Percentiles rank a stretch among this genome's conserved stretches.
Evolutionary conservation across 2,329 filamentous ascomycete genomes (phyloP).

Genomic region (Didymella arachidicola): DNA sequence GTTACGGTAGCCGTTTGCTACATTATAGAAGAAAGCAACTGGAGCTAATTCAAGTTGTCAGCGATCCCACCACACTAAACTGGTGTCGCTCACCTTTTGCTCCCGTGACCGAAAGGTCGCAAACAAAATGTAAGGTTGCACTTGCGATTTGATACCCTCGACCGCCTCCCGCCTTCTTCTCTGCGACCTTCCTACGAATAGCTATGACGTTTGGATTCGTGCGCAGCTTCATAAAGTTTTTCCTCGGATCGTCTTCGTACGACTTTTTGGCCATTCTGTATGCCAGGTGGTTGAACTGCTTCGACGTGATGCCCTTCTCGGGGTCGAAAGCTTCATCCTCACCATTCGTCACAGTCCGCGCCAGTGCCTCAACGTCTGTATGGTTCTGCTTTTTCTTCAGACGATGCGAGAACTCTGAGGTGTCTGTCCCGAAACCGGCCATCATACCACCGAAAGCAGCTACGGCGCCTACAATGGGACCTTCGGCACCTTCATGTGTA

Average conservation of each 20-base stretch:
- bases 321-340: constrained; percentile 6
- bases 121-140: constrained; percentile 25
- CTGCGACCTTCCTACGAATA: constrained; percentile 12
- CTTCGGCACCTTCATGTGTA: constrained; percentile 32
- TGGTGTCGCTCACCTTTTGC: constrained; percentile 12
- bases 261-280: constrained; percentile 30
- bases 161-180: constrained; percentile 19
- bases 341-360: constrained; percentile 3
- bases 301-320: constrained; percentile 10
- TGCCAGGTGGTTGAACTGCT: constrained; percentile 24
- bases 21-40: constrained; percentile 32
- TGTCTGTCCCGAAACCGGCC: constrained; percentile 21
- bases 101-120: constrained; percentile 24
- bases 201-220: constrained; percentile 5
- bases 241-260: constrained; percentile 16
- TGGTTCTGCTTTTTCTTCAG: constrained; percentile 15
- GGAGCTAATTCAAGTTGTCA: constrained; percentile 17
- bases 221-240: constrained; percentile 17
- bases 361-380: constrained; percentile 4
- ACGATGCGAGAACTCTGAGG: constrained; percentile 21
- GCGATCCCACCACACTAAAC: not conserved
- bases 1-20: constrained; percentile 33
- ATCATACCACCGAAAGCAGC: constrained; percentile 26
- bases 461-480: constrained; percentile 18
- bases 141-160: constrained; percentile 26